Conservation (phyloP, 345 rosid genomes). For the Brassica cretica region DNA sequence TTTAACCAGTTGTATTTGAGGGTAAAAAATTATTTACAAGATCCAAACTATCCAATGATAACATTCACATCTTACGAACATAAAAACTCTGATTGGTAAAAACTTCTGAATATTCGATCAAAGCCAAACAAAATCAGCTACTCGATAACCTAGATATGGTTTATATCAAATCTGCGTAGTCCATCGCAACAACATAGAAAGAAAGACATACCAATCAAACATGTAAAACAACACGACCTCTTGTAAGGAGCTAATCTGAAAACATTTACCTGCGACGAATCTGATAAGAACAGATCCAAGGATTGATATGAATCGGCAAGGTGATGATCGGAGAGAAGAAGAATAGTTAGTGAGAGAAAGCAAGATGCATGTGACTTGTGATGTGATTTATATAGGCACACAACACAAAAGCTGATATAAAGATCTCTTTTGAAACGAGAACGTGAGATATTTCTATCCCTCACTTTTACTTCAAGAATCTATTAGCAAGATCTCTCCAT, state of each 20-base stretch:
- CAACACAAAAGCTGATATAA: neutral
- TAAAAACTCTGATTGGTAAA: neutral
- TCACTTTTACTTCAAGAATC: neutral
- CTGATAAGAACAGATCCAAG: neutral
- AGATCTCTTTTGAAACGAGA: constrained; percentile 4
- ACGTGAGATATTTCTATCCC: neutral
- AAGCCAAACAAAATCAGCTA: neutral
- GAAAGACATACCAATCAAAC: neutral
- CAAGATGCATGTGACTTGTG: constrained; percentile 15
- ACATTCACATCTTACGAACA: neutral
- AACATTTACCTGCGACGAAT: constrained; percentile 27
- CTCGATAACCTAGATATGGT: neutral
- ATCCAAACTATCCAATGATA: neutral
- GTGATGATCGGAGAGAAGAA: constrained; percentile 10
- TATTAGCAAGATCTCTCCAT: neutral
- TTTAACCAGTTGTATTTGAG: too few relatives aligned
- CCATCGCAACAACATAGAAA: neutral
- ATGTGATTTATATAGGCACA: neutral
- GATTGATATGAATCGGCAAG: neutral
- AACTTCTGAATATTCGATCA: neutral
- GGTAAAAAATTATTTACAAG: neutral
- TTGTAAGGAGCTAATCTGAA: neutral
- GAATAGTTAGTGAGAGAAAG: constrained; percentile 12
- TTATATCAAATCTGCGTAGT: neutral
- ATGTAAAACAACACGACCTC: neutral